Evolutionary conservation across 1,284 basidiomycete species (phyloP).

Genomic region (Kalmanozyma brasiliensis): DNA sequence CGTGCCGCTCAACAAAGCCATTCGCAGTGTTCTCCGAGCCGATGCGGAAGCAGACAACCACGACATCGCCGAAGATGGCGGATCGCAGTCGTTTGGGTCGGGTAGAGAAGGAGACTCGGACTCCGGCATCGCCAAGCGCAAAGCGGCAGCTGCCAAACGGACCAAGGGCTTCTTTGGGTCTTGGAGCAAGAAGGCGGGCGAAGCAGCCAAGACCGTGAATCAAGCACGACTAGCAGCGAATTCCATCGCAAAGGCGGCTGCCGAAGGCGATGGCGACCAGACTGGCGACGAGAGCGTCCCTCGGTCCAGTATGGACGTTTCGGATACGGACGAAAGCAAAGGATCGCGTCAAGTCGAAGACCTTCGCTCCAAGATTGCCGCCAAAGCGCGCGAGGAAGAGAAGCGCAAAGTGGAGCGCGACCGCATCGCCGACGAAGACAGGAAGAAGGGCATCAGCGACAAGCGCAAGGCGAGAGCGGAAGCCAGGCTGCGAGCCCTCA

Average conservation of each 20-base stretch:
- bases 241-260: constrained; percentile 13
- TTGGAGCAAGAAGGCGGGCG: constrained; percentile 34
- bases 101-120: constrained; percentile 24
- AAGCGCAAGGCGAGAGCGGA: constrained; percentile 37
- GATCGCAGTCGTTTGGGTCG: constrained; percentile 33
- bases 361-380: constrained; percentile 16
- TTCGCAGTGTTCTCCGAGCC: constrained; percentile 36
- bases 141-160: constrained; percentile 27
- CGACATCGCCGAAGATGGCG: constrained; percentile 39
- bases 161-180: constrained; percentile 39
- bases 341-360: constrained; percentile 19
- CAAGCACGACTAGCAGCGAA: constrained; percentile 9
- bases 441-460: constrained; percentile 33
- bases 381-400: constrained; percentile 30
- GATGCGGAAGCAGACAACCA: constrained; percentile 27
- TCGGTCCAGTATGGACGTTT: constrained; percentile 27
- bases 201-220: constrained; percentile 10
- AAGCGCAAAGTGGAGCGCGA: constrained; percentile 32
- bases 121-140: constrained; percentile 27
- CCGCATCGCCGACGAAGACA: constrained; percentile 23
- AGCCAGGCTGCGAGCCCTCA: constrained; percentile 40
- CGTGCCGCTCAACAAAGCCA: constrained; percentile 40
- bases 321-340: constrained; percentile 28
- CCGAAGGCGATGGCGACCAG: constrained; percentile 22
- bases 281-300: constrained; percentile 14